Base-by-base conservation (phyloP, 2,329 filamentous ascomycete genomes). In the Cladobotryum mycophilum region DNA sequence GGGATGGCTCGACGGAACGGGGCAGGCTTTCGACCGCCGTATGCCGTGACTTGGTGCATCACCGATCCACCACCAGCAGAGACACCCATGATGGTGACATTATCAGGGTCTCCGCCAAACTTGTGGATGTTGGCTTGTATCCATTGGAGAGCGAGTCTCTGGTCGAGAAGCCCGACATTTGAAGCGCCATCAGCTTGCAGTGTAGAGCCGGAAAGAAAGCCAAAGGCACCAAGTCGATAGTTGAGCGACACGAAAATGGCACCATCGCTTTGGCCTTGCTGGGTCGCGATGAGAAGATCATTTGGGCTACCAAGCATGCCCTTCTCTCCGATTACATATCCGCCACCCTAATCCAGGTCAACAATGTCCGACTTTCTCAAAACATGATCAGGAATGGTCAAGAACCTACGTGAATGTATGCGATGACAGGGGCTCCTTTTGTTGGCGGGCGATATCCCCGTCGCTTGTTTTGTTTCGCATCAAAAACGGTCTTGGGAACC, bases 81-180 rank as follows among this genome's bases (percentile, higher is more conserved):
- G 7, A 53, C 40, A 4, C 82, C 81, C 73, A 76, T 82, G 25
- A 85, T 77, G 0, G 80, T 84, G 4, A 84, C 79, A 52, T 78
- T 80, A 1, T 66, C 64, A 0, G 80, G 76, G 47, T 58, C 54
- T 2, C 56, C 56, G 3, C 56, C 56, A 43, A 58, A 58, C 12
- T 50, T 43, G 13, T 43, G 13, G 35, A 58, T 58, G 8, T 58
- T 36, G 9, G 36, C 22, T 38, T 54, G 53, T 14, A 58, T 55
- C 56, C 56, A 58, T 33, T 42, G 30, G 34, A 55, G 35, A 41
- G 44, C 56, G 48, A 51, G 17, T 43, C 56, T 67, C 55, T 84
- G 80, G 53, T 84, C 81, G 15, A 53, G 44, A 11, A 53, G 25
- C 3, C 46, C 49, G 14, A 40, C 46, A 36, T 49, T 52, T 9